Base-by-base conservation (phyloP, 1,284 basidiomycete species). In the Ustilago loliicola region DNA sequence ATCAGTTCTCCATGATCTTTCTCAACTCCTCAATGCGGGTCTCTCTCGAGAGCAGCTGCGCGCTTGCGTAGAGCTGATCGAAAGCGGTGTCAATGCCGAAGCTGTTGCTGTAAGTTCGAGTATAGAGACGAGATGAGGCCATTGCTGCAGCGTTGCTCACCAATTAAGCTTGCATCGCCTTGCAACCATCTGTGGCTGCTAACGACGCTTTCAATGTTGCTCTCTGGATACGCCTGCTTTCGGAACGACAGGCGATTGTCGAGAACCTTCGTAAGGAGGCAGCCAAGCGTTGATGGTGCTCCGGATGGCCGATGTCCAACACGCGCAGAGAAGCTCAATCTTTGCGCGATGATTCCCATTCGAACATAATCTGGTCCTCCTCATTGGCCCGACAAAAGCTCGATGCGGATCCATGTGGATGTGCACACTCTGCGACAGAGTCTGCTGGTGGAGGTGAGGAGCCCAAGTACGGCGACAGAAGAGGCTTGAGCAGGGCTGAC, bases 41-140 rank as follows among this genome's bases (percentile, higher is more conserved):
- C 89, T 95, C 30, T 92, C 94, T 87, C 92, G 91, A 75, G 92
- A 93, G 80, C 93, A 93, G 2, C 89, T 95, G 17, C 92, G 91
- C 27, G 93, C 91, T 8, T 94, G 93, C 83, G 90, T 94, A 19
- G 90, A 91, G 66, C 91, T 95, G 90, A 93, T 95, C 81, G 93
- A 95, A 85, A 91, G 90, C 74, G 93, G 93, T 7, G 92, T 92
- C 47, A 94, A 93, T 81, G 92, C 93, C 5, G 93, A 94, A 81
- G 93, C 93, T 2, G 88, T 95, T 57, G 93, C 93, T 78, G 93
- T 94, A 83, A 73, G 91, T 89, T 40, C 25, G 8, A 27, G 21
- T 21, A 25, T 17, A 32, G 1, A 11, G 17, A 21, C 32, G 9
- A 30, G 13, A 3, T 10, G 25, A 25, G 38, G 32, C 29, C 17